Base-by-base conservation (phyloP, 805 yeast genomes). In the Candida coleopterorum region DNA sequence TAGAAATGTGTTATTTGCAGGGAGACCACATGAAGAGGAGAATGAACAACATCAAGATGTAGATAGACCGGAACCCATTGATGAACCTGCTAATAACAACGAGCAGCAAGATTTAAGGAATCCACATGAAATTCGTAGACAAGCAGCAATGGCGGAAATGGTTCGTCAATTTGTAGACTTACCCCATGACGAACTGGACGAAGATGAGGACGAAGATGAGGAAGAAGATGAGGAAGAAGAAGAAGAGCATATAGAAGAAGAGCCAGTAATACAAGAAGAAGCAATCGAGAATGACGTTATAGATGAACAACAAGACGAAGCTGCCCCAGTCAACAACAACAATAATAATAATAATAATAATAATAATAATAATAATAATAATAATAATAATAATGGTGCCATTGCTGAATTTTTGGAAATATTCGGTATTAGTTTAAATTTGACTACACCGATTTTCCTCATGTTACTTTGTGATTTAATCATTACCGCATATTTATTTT, bases 401-500 rank as follows among this genome's bases (percentile, higher is more conserved):
- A 41, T 44, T 14, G 55, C 52, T 6, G 58, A 61, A 25, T 35
- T 68, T 18, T 52, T 67, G 26, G 67, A 57, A 38, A 37, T 60
- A 8, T 48, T 67, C 26, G 73, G 72, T 2, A 45, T 66, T 29
- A 51, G 50, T 24, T 48, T 65, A 23, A 57, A 61, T 32, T 25
- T 65, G 15, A 38, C 48, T n/a, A 58, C 68, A 9, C 72, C 72
- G 2, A 36, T 67, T 16, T 46, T 58, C 25, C 41, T 65, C 17
- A 54, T 60, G 58, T 23, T 57, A 2, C 22, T 63, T 18, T 57
- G 62, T 31, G 62, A 64, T 39, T 24, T 49, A 9, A 45, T 60
- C 14, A 55, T 64, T 20, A 50, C 65, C 1, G 47, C 58, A 2
- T 70, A 69, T 39, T 48, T 74, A 25, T 55, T 68, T 21, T 29